Percentiles rank a stretch among this genome's conserved stretches.
Conservation (phyloP, 805 yeast species). For the Saturnispora kantuleensis region DNA sequence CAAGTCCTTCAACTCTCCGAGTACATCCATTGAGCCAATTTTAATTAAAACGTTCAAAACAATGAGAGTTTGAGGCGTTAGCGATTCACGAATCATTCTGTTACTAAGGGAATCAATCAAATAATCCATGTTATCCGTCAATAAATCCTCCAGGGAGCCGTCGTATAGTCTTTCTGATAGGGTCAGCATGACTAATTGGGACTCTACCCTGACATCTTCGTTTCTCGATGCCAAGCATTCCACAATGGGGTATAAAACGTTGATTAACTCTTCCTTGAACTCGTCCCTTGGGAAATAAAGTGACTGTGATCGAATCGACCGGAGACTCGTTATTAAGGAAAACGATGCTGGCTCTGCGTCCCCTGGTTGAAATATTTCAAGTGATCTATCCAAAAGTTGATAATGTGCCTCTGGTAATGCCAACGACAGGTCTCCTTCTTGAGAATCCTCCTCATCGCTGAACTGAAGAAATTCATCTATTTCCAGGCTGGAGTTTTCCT, state of each 20-base stretch:
- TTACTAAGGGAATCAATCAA: constrained; percentile 69
- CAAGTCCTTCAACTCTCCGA: constrained; percentile 63
- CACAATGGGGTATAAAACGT: constrained; percentile 60
- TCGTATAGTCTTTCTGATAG: constrained; percentile 43
- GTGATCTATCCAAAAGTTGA: constrained; percentile 4
- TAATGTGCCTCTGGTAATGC: not conserved
- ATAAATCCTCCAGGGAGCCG: constrained; percentile 46
- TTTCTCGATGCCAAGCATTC: constrained; percentile 58
- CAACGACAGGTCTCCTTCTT: constrained; percentile 2
- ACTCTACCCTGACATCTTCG: constrained; percentile 35
- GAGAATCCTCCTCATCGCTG: constrained; percentile 17
- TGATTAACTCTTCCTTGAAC: constrained; percentile 52
- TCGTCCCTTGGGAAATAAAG: constrained; percentile 13
- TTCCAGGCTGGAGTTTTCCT: not conserved
- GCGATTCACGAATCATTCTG: constrained; percentile 55
- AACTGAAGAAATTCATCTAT: constrained; percentile 17
- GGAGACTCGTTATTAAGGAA: constrained; percentile 31
- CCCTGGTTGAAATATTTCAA: not conserved
- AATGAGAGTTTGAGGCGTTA: constrained; percentile 65
- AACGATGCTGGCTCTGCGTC: not conserved
- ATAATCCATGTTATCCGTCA: constrained; percentile 68
- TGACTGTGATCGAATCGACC: constrained; percentile 29
- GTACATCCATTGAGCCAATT: constrained; percentile 57
- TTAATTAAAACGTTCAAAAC: constrained; percentile 60
- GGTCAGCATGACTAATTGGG: constrained; percentile 42